phyloP scores from a whole-genome alignment of 306 rosid species.

The Lathyrus tuberosus region DNA sequence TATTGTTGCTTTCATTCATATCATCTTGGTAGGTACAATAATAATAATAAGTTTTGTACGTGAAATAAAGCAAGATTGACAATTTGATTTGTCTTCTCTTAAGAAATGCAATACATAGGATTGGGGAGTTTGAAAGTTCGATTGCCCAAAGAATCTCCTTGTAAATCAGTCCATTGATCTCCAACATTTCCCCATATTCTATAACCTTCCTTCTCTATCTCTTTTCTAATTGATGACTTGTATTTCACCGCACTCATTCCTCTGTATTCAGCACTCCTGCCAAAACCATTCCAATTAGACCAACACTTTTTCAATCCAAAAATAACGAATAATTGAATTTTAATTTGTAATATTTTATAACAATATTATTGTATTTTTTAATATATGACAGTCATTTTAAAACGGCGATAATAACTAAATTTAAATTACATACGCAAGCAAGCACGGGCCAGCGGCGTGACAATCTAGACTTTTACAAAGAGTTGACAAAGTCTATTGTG shows the following conservation, averaged over 20 bases:
- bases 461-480: background rate
- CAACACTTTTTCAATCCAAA: no score
- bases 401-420: background rate
- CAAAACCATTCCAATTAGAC: background rate
- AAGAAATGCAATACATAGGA: slow-evolving; percentile 85
- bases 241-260: slow-evolving; percentile 64
- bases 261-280: slow-evolving; percentile 50
- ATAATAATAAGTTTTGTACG: no score
- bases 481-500: background rate
- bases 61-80: no score
- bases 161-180: slow-evolving; percentile 94
- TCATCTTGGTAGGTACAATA: no score
- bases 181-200: slow-evolving; percentile 90
- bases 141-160: slow-evolving; percentile 65
- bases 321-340: no score
- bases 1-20: no score
- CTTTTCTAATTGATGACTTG: slow-evolving; percentile 66
- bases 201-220: slow-evolving; percentile 65
- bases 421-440: slow-evolving; percentile 13
- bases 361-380: no score
- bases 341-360: no score
- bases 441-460: background rate
- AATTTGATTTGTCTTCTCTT: no score
- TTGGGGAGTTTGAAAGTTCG: slow-evolving; percentile 88
- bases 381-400: no score